Evolutionary conservation across 768 basidiomycete species (phyloP), one percentile per base, ranked within the genome.

Genomic region (Boletales sp.): DNA sequence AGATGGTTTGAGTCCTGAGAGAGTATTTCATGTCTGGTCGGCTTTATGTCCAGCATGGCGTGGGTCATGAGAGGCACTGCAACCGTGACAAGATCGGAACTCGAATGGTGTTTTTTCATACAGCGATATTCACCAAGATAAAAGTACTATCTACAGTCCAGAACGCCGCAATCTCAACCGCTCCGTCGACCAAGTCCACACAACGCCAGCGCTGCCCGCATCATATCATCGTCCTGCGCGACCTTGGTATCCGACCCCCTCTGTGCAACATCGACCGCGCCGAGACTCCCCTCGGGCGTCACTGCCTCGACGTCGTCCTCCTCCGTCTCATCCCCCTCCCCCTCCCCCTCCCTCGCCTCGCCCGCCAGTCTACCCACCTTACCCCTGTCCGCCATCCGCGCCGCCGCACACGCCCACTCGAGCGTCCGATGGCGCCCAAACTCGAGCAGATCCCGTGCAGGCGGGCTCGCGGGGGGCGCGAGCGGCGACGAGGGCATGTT

Each of bases 201-300:
- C 17, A 87, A 66, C 38, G 80, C 81, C 36, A 85, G 69, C 24
- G 86, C 86, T 19, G 84, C 86, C 52, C 78, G 79, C 80, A 87
- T 83, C 68, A 81, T 79, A 48, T 84, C 84, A 31, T 84, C 80
- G 62, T 86, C 82, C 40, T 77, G 54, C 8, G 8, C 50, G 19
- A 52, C 52, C 51, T 67, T 60, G 21, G 19, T 42, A 14, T 45
- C 39, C 21, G 21, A 21, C 11, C 32, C 30, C 34, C 35, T 32
- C 8, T 8, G 21, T 9, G 2, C 41, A 43, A 74, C 76, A 21
- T 69, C 74, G 37, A 69, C 71, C 31, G 67, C 71, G 8, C 60
- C 56, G 58, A 78, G 72, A 24, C 78, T 82, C 41, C 80, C 75
- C 9, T 75, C 74, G 8, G 86, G 84, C 1, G 84, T 86, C 42